Conservation (phyloP, 2,329 filamentous ascomycete species). For the Xylariaceae sp. region DNA sequence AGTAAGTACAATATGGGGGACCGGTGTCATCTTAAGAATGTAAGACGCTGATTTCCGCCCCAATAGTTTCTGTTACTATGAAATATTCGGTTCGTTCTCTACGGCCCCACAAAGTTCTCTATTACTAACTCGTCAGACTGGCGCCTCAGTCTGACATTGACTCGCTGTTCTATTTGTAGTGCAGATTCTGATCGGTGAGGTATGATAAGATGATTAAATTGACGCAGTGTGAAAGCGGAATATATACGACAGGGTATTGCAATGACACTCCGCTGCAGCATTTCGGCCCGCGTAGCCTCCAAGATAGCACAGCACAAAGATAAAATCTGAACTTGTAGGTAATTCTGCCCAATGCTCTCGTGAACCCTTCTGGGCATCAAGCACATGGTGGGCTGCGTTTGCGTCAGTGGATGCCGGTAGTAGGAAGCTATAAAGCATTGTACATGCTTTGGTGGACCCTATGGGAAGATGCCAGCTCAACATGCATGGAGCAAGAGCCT, state of each 20-base stretch:
- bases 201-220: too few species aligned
- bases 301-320: constrained; percentile 17
- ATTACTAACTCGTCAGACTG: too few species aligned
- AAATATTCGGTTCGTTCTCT: too few species aligned
- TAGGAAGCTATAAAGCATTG: constrained; percentile 32
- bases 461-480: constrained; percentile 44
- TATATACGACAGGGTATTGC: constrained; percentile 10
- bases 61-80: too few species aligned
- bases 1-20: too few species aligned
- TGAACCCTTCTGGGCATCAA: constrained; percentile 19
- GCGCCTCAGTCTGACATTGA: too few species aligned
- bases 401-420: constrained; percentile 25
- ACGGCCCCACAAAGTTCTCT: too few species aligned
- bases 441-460: constrained; percentile 40
- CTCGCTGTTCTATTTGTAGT: too few species aligned
- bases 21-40: too few species aligned
- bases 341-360: constrained; percentile 15
- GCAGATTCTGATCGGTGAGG: too few species aligned
- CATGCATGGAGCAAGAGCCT: constrained; percentile 43
- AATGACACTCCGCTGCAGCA: constrained; percentile 22
- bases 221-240: too few species aligned
- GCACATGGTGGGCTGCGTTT: constrained; percentile 24
- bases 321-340: constrained; percentile 16
- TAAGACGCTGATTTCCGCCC: too few species aligned
- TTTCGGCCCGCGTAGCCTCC: constrained; percentile 22